Percentiles rank a stretch among this genome's conserved stretches.
Evolutionary conservation across 2,329 filamentous ascomycete species (phyloP).

Genomic region (Microcyclosporella mali): DNA sequence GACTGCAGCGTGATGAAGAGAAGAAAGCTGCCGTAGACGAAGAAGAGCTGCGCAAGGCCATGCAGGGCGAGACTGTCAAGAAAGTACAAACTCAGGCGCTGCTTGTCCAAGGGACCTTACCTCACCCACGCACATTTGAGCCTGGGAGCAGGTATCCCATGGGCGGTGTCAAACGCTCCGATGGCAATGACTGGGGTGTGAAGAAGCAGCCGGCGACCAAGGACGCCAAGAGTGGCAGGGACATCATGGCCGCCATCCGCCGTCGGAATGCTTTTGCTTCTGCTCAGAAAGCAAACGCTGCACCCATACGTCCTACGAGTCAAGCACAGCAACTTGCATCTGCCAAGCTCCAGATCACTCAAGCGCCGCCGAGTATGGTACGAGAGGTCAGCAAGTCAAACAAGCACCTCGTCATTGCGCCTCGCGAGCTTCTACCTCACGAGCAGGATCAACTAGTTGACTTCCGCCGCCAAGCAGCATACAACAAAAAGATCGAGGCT

Average conservation of each 20-base stretch:
- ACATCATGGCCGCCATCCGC: constrained; percentile 20
- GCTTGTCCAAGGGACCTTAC: constrained; percentile 21
- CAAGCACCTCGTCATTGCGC: constrained; percentile 11
- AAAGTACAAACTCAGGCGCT: constrained; percentile 49
- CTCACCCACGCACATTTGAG: constrained; percentile 13
- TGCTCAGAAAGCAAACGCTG: constrained; percentile 9
- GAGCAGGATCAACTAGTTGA: constrained; percentile 14
- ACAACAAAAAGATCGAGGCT: too few relatives aligned
- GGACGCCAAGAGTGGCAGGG: constrained; percentile 14
- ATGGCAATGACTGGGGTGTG: constrained; percentile 2
- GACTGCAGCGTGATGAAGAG: constrained; percentile 38
- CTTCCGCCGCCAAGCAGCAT: background rate
- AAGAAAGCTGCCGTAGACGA: constrained; percentile 30
- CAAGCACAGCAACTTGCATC: constrained; percentile 8
- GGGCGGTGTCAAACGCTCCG: constrained; percentile 9
- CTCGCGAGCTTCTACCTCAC: constrained; percentile 16
- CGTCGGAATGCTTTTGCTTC: constrained; percentile 14
- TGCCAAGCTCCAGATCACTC: constrained; percentile 15
- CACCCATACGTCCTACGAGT: constrained; percentile 9
- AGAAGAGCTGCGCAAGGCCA: constrained; percentile 42
- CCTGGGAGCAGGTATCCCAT: constrained; percentile 15
- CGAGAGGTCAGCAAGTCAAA: constrained; percentile 5
- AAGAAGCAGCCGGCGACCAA: constrained; percentile 3
- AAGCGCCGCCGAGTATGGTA: constrained; percentile 17
- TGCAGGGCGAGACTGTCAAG: constrained; percentile 54